A percentile compares a stretch with the other conserved stretches of the same genome.
Conservation (phyloP, 768 basidiomycete genomes). For the Suillus alpinus region DNA sequence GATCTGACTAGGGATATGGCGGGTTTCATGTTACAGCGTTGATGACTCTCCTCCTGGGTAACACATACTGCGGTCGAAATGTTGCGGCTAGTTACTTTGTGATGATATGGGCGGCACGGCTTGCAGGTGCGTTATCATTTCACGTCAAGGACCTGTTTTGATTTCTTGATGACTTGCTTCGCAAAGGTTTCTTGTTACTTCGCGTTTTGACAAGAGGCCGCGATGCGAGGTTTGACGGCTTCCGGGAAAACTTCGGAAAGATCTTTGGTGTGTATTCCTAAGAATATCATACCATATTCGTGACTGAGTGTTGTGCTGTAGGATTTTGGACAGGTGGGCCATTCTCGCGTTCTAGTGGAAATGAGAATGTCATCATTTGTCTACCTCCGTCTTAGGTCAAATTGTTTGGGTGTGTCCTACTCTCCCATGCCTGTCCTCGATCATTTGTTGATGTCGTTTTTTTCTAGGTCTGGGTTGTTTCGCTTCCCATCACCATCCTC, state of each 20-base stretch:
- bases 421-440: background rate
- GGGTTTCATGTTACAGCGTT: slow-evolving; percentile 38
- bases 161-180: no score
- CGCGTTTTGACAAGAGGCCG: slow-evolving; percentile 68
- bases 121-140: slow-evolving; percentile 40
- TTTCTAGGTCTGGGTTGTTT: slow-evolving; percentile 55
- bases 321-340: no score
- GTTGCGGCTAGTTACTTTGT: slow-evolving; percentile 55
- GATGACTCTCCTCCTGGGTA: slow-evolving; percentile 59
- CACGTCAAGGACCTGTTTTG: background rate
- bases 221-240: slow-evolving; percentile 66
- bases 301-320: no score
- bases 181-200: slow-evolving; percentile 58
- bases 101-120: slow-evolving; percentile 64
- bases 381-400: slow-evolving; percentile 36
- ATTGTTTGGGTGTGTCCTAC: slow-evolving; percentile 52
- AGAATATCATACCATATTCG: no score
- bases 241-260: slow-evolving; percentile 62
- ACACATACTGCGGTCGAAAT: slow-evolving; percentile 58
- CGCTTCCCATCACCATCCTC: slow-evolving; percentile 60
- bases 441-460: no score
- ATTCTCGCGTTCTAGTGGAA: no score
- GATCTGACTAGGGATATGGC: background rate
- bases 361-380: no score
- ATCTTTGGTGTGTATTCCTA: slow-evolving; percentile 44